phyloP scores from a whole-genome alignment of 441 rosid genomes.

The Metrosideros polymorpha region DNA sequence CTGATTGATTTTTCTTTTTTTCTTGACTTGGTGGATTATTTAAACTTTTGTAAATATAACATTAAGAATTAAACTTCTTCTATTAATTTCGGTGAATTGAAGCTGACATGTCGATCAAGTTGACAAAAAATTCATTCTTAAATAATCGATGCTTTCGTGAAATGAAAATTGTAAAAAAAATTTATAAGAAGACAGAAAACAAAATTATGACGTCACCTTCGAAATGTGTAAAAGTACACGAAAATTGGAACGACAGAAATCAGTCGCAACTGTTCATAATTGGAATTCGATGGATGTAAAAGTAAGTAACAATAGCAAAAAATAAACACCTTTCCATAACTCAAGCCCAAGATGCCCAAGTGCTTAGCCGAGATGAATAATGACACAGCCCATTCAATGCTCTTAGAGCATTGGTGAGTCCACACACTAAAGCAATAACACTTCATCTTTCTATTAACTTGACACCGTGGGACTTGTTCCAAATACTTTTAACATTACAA shows the following conservation, averaged over 20 bases:
- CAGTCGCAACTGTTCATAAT: not conserved
- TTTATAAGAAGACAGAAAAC: not conserved
- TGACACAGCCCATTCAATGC: no score
- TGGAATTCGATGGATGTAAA: not conserved
- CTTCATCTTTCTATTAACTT: no score
- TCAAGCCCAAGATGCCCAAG: not conserved
- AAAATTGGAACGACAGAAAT: no score
- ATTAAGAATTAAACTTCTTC: not conserved
- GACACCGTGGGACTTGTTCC: not conserved
- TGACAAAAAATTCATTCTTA: not conserved
- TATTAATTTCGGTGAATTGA: not conserved
- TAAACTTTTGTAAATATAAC: not conserved
- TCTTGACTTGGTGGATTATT: not conserved
- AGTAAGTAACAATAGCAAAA: not conserved
- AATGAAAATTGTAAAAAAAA: not conserved
- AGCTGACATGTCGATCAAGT: not conserved
- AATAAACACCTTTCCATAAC: not conserved
- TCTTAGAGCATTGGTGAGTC: no score
- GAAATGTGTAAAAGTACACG: no score
- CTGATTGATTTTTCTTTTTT: no score
- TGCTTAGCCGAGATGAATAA: no score
- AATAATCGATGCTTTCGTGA: not conserved
- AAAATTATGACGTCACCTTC: fast-evolving
- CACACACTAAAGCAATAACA: no score
- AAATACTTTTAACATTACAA: no score